Evolutionary conservation across 257 asterid genomes (phyloP), one percentile per base, ranked within the genome.

Genomic region (Asclepias syriaca): DNA sequence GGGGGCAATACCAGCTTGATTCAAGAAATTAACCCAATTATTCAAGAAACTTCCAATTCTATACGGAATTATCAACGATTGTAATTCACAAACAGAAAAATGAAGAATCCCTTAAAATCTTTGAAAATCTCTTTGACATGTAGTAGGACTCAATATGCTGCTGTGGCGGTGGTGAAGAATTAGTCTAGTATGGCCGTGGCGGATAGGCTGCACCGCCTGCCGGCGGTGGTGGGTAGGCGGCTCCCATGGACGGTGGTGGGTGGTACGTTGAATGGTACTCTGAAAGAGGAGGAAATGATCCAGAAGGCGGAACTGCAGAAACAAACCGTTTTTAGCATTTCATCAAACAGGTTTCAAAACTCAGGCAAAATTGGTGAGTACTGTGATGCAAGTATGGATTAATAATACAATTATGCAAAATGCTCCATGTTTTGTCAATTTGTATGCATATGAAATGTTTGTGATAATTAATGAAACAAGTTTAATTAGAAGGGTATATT

Each of bases 171-270:
- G 39, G 4, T 13, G 24, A 32, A 15, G 51, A 59, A 59, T 50
- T 9, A 34, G 7, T 18, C 5, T 15, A 58, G 45, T 58, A 75
- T 3, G 55, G 69, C 6, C 46, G 69, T 16, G 74, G 65, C 5
- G 74, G 78, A 48, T 68, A 75, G 13, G 29, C 0, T 18, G 64
- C 68, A n/a, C n/a, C 11, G 24, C 72, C 49, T 56, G 72, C 9
- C 0, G 82, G 71, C 21, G 81, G 71, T 13, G 81, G 85, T 29
- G 85, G 78, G 74, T 85, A 83, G 61, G 75, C 43, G 61, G 75
- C 43, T 74, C 85, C 84, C 5, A 77, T 66, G 0, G 81, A 37
- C 49, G 75, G 13, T 14, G 57, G 61, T 45, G 78, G 27, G 46
- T 79, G 80, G 7, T 81, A 85, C 73, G 81, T 16, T 56, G 71